These are phyloP conservation scores for Crithidia expoeki DNA, from an alignment of 208 protist species.

Conservation along the genomic window DNA sequence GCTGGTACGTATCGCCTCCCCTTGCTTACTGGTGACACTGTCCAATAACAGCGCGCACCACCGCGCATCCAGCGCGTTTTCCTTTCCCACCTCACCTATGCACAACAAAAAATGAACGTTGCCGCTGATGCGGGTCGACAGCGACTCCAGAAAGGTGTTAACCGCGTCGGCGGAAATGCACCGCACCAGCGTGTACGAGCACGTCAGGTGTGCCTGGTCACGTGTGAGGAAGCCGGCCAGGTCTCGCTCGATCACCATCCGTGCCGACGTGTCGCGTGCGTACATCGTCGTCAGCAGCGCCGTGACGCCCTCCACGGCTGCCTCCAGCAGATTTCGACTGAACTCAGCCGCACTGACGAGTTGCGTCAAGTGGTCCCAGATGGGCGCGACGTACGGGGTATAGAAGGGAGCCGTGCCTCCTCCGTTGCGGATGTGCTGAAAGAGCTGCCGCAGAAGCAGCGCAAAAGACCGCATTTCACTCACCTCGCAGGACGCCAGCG, in stretches of 20 bases:
- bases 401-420: slow-evolving; percentile 12
- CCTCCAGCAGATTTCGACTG: slow-evolving; percentile 26
- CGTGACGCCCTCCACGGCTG: slow-evolving; percentile 20
- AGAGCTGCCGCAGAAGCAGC: slow-evolving; percentile 20
- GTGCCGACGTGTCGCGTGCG: slow-evolving; percentile 18
- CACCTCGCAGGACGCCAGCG: slow-evolving; percentile 32
- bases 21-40: slow-evolving; percentile 36
- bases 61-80: slow-evolving; percentile 23
- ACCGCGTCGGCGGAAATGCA: slow-evolving; percentile 16
- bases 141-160: slow-evolving; percentile 20
- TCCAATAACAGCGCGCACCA: slow-evolving; percentile 40
- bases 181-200: slow-evolving; percentile 25
- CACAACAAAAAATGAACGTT: slow-evolving; percentile 26
- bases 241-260: slow-evolving; percentile 22
- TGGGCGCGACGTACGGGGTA: not conserved
- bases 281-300: slow-evolving; percentile 23
- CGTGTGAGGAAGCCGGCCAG: slow-evolving; percentile 19
- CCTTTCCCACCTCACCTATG: slow-evolving; percentile 43
- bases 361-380: slow-evolving; percentile 30
- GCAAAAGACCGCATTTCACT: slow-evolving; percentile 20
- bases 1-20: slow-evolving; percentile 39
- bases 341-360: slow-evolving; percentile 27
- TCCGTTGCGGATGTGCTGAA: not conserved
- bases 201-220: slow-evolving; percentile 26
- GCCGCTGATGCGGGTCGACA: slow-evolving; percentile 9